Base-by-base conservation (phyloP, 169 alveolate genomes). In the Plasmodium chabaudi region DNA sequence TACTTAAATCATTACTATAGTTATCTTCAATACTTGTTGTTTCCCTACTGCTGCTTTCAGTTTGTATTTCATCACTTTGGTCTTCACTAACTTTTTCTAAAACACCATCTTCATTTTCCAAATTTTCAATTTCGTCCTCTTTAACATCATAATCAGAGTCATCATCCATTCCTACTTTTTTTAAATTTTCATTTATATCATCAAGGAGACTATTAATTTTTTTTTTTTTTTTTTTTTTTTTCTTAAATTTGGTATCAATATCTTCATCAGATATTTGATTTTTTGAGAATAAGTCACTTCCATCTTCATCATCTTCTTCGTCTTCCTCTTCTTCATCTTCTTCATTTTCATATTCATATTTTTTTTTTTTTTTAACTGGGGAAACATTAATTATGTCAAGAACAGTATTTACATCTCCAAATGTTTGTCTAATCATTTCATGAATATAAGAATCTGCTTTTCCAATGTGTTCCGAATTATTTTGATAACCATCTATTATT, bases 301-400 rank as follows among this genome's bases (percentile, higher is more conserved):
- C 55, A 3, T 71, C 27, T 0, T 72, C 87, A 0, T 59, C 87
- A 4, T 72, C 17, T 4, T 82, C 67, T 3, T 63, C 74, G 1
- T 77, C 88, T 0, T 82, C 39, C 0, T 82, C 68, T 9, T 68
- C 69, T 13, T 82, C 90, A 1, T 67, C 84, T 17, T 82, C 90
- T 1, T 82, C 90, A 79, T 79, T 57, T 68, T 82, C 90, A 51
- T 82, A 65, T 56, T 82, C 90, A 70, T 82, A 82, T 82, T 82
- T 82, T 82, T 82, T 82, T 42, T 82, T 82, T 61, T 82, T 82
- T 60, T 68, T 68, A 17, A 39, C 39, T 21, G 82, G 90, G 7
- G 90, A 82, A 19, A 56, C 64, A 42, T 82, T 82, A 56, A 82
- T 82, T 17, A 82, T 82, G 21, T 82, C 90, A 47, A 82, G 61